Base-by-base conservation (phyloP, 805 yeast species). In the Pichia pseudocactophila region DNA sequence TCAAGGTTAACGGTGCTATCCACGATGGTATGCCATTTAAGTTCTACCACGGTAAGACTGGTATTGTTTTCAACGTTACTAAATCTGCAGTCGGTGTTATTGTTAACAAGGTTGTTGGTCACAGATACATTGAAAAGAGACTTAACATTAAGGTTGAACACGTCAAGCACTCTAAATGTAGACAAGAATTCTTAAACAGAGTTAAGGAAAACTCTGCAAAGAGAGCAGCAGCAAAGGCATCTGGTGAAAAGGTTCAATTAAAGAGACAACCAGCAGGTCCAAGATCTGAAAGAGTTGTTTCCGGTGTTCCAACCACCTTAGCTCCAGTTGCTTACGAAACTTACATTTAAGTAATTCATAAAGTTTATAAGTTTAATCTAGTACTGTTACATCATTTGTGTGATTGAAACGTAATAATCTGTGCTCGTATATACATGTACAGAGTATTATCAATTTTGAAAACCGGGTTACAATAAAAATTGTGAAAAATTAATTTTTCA, bases 21-120 rank as follows among this genome's bases (percentile, higher is more conserved):
- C 97, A 92, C 72, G 89, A 90, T 83, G 97, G 97, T 86, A 87
- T 92, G 96, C 98, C 98, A 71, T 96, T 87, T 88, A 92, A 92
- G 80, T 89, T 78, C 84, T 92, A 92, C 96, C 97, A 92, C 81
- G 98, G 98, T 76, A 92, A 89, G 82, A 92, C 98, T 58, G 98
- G 98, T 82, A 86, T 92, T 62, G 80, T 92, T 57, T 92, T 80
- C 95, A 92, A 92, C 82, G 94, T 92, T 60, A 90, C 98, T 83
- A 92, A 86, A 81, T 74, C 95, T 53, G 77, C 98, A 55, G 97
- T 92, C 57, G 98, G 98, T 83, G 92, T 92, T 62, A 86, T 92
- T 66, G 72, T 92, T 70, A 84, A 92, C 94, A 92, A 92, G 84
- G 80, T 89, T 71, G 97, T 92, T 64, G 97, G 97, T 73, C 74